phyloP scores from a whole-genome alignment of 2,329 filamentous ascomycete species.

The Rasamsonia emersonii region DNA sequence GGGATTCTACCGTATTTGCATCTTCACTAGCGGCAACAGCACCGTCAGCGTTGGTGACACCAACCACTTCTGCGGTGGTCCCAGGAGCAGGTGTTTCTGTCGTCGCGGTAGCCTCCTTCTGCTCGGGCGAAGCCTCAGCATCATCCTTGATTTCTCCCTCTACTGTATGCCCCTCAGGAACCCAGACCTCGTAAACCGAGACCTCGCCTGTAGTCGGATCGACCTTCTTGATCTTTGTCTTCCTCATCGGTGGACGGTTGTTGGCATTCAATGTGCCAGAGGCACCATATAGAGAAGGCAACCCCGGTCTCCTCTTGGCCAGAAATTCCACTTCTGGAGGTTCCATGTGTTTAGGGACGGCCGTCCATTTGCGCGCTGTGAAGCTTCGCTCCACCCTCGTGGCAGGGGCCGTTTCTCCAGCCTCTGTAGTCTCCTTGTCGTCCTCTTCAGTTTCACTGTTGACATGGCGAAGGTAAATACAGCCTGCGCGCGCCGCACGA shows the following conservation, averaged over 20 bases:
- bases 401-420: slow-evolving; percentile 21
- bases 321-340: slow-evolving; percentile 54
- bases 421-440: slow-evolving; percentile 27
- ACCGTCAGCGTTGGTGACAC: slow-evolving; percentile 54
- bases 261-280: slow-evolving; percentile 21
- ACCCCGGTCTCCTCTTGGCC: slow-evolving; percentile 52
- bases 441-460: slow-evolving; percentile 29
- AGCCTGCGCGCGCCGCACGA: slow-evolving; percentile 68
- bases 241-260: slow-evolving; percentile 52
- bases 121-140: slow-evolving; percentile 39
- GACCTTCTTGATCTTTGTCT: slow-evolving; percentile 68
- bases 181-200: slow-evolving; percentile 73
- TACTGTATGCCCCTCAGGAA: slow-evolving; percentile 68
- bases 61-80: slow-evolving; percentile 51
- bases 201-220: slow-evolving; percentile 70
- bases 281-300: slow-evolving; percentile 43
- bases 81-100: slow-evolving; percentile 43
- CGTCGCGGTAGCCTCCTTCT: slow-evolving; percentile 24
- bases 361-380: slow-evolving; percentile 49
- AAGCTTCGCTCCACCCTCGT: slow-evolving; percentile 41
- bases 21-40: slow-evolving; percentile 45
- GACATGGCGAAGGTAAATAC: slow-evolving; percentile 63
- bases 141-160: slow-evolving; percentile 69
- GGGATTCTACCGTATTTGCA: slow-evolving; percentile 38
- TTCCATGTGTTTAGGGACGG: slow-evolving; percentile 49